Evolutionary conservation across 306 rosid species (phyloP), one percentile per base, ranked within the genome.

Genomic region (Malus orientalis): DNA sequence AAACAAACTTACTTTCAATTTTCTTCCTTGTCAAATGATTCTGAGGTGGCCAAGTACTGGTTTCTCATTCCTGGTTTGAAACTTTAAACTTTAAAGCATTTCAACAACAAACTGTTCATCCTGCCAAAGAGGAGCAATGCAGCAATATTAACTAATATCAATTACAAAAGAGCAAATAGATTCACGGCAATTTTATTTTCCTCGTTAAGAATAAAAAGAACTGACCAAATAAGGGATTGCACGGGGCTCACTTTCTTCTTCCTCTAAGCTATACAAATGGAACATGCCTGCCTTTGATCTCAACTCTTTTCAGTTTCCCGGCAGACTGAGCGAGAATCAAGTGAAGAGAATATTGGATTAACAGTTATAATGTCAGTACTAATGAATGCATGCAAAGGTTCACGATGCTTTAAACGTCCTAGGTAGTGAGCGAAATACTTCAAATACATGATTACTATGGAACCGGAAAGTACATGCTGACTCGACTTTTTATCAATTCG

Each of bases 171-270:
- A 58, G 45, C 45, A 42, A 42, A 42, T 42, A 42, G 45, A 42
- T 42, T 42, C 11, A 22, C 30, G 22, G 12, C 7, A 22, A 15
- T 32, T 15, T 63, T 30, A 4, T 30, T 51, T 16, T 16, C 55
- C 20, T 16, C 7, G 0, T 12, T 51, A 51, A 15, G 22, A 58
- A 61, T 4, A 61, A 23, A 6, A 25, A 3, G 3, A 61, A 61
- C 36, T 61, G 14, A 57, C 62, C 5, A 11, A n/a, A 8, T 57
- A 57, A 3, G 13, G 62, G 13, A n/a, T 20, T 57, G 29, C n/a
- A 4, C 29, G 10, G 29, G 89, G 89, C 71, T 91, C 93, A 1
- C 89, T 91, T 1, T 93, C 93, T 78, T 91, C 93, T 86, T 91
- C 86, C 87, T 88, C 90, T 5, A 8, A 7, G 29, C 14, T 7